Conservation (phyloP, 2,329 filamentous ascomycete genomes). For the Ilyonectria mors-panacis region DNA sequence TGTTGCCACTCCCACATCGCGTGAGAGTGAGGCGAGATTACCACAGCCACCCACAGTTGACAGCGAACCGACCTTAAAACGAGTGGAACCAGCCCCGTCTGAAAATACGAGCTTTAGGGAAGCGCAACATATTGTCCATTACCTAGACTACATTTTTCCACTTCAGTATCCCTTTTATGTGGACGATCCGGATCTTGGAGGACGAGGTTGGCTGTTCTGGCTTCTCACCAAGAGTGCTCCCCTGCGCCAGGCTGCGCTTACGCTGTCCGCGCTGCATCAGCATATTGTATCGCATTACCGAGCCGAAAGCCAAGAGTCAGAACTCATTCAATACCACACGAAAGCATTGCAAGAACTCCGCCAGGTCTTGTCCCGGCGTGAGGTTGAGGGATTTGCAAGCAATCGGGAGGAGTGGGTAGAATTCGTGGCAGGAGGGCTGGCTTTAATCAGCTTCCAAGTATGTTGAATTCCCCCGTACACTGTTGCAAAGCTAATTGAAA, state of each 20-base stretch:
- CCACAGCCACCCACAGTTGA: not conserved
- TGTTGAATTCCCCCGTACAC: too few relatives aligned
- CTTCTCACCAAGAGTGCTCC: constrained; percentile 39
- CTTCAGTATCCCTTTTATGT: constrained; percentile 47
- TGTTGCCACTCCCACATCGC: not conserved
- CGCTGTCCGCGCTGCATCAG: constrained; percentile 47
- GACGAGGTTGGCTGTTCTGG: constrained; percentile 48
- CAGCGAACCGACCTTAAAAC: not conserved
- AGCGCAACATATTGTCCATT: constrained; percentile 48
- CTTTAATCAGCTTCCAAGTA: constrained; percentile 49
- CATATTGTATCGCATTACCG: constrained; percentile 38
- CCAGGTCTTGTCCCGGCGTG: constrained; percentile 33
- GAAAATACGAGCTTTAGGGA: constrained; percentile 39
- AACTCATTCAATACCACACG: constrained; percentile 45
- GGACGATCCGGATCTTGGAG: constrained; percentile 44
- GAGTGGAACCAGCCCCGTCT: not conserved
- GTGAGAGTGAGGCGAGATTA: not conserved
- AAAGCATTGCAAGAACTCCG: constrained; percentile 46
- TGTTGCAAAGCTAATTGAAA: not conserved
- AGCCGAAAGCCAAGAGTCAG: constrained; percentile 38
- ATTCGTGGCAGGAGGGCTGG: constrained; percentile 44
- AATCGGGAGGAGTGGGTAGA: constrained; percentile 43
- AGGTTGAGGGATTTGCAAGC: constrained; percentile 23
- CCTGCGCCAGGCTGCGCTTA: constrained; percentile 45
- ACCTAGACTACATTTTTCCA: constrained; percentile 49